Evolutionary conservation across 2,329 filamentous ascomycete genomes (phyloP), one percentile per base, ranked within the genome.

Genomic region (Akanthomyces muscarius): DNA sequence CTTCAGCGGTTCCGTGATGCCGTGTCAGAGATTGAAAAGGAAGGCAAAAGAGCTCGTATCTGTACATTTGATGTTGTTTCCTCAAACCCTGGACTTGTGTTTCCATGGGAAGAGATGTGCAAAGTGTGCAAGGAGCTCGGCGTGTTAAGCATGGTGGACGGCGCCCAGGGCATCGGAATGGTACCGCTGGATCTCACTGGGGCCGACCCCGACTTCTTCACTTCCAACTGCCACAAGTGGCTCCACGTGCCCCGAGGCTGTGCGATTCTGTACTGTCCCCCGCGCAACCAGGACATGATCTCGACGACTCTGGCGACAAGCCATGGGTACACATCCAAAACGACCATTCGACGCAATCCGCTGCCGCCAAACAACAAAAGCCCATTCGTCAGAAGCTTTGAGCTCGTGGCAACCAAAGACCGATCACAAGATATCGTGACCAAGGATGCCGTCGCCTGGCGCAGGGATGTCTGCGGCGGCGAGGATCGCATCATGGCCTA

Each of bases 181-280:
- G 81, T 97, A 8, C 80, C 83, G 1, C 74, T 97, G 8, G 85
- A 96, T 73, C 76, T 97, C 16, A 66, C 72, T 0, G 73, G 76
- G 4, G 77, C 92, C 3, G 84, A 92, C 66, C 88, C 92, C 0
- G 93, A 97, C 74, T 97, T 96, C 77, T 91, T 96, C 71, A 83
- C 94, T 16, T 89, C 83, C 62, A 97, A 97, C 73, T 91, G 87
- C 69, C 91, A 96, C 78, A 96, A 96, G 79, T 98, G 94, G 94
- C 85, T 97, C 8, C 88, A 86, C 70, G 85, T 86, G 0, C 94
- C 93, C 0, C 86, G 93, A 38, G 89, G 88, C 18, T 92, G 89
- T 71, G 92, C 92, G 3, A 79, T 95, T 4, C 85, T 97, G 67
- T 89, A 96, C 74, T 90, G 95, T 1, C 90, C 92, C 0, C 64